A percentile compares a stretch with the other conserved stretches of the same genome.
Evolutionary conservation across 176 grass and related monocot species (phyloP).

Genomic region (Carex parvula): DNA sequence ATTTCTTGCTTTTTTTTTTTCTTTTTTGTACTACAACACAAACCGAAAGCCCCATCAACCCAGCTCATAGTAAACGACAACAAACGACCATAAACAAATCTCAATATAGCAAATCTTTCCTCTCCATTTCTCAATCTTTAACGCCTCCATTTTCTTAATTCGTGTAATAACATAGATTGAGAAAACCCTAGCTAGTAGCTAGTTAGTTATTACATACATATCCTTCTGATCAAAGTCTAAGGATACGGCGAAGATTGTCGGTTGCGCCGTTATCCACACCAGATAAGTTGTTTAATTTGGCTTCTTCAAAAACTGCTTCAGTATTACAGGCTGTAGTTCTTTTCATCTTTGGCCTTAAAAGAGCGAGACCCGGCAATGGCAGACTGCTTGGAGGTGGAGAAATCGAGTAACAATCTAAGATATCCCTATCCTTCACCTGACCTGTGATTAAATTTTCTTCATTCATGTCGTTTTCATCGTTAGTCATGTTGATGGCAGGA

Average conservation of each 20-base stretch:
- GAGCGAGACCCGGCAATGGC: slow-evolving; percentile 23
- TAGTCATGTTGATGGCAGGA: background rate
- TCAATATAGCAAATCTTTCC: background rate
- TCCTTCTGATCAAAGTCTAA: background rate
- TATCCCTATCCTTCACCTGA: background rate
- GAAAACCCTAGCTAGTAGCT: slow-evolving; percentile 6
- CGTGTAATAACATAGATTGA: background rate
- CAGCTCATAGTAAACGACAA: slow-evolving; percentile 13
- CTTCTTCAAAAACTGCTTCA: slow-evolving; percentile 19
- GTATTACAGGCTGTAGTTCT: background rate
- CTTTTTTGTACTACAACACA: slow-evolving; percentile 4
- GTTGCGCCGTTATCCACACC: slow-evolving; percentile 27
- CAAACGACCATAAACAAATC: slow-evolving; percentile 19
- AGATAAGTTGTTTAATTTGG: background rate
- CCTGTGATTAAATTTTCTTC: background rate
- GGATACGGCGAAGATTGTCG: slow-evolving; percentile 16
- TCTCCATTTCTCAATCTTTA: slow-evolving; percentile 13
- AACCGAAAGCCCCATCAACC: slow-evolving; percentile 21
- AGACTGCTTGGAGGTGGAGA: slow-evolving; percentile 24
- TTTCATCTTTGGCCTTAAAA: slow-evolving; percentile 21
- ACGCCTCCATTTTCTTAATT: background rate
- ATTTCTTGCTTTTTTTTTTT: slow-evolving; percentile 15
- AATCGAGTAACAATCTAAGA: slow-evolving; percentile 18
- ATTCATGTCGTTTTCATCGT: background rate
- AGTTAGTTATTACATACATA: background rate